Conservation (phyloP, 2,329 filamentous ascomycete species). For the Venturia oleaginea region DNA sequence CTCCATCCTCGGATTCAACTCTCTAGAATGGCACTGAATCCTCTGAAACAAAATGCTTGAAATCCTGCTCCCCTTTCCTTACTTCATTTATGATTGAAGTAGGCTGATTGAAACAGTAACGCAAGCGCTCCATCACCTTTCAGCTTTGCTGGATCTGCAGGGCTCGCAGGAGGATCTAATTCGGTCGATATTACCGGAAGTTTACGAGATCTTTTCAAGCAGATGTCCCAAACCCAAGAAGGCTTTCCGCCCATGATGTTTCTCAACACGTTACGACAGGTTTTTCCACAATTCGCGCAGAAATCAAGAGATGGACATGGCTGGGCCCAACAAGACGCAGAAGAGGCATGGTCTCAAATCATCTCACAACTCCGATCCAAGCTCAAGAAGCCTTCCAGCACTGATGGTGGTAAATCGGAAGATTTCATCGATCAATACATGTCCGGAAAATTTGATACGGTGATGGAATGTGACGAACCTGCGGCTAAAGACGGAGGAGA, state of each 20-base stretch:
- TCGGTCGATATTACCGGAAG: conserved; percentile 66
- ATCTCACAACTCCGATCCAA: conserved; percentile 73
- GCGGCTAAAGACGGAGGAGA: conserved; percentile 67
- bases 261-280: conserved; percentile 64
- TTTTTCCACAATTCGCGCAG: conserved; percentile 91
- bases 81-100: neutral
- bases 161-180: conserved; percentile 19
- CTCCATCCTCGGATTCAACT: neutral
- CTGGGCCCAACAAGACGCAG: conserved; percentile 96
- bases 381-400: conserved; percentile 50
- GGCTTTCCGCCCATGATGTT: conserved; percentile 80
- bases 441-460: conserved; percentile 68
- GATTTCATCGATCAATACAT: conserved; percentile 83
- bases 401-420: conserved; percentile 29
- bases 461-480: conserved; percentile 75
- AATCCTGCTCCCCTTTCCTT: neutral
- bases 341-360: conserved; percentile 97
- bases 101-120: neutral
- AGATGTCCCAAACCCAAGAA: conserved; percentile 82
- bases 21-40: neutral
- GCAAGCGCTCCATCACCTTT: conserved; percentile 6
- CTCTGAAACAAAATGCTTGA: neutral
- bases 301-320: conserved; percentile 71
- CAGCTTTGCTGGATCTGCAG: conserved; percentile 10
- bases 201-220: conserved; percentile 74